Conservation (phyloP, 148 eudicot genomes). For the Camellia sinensis region DNA sequence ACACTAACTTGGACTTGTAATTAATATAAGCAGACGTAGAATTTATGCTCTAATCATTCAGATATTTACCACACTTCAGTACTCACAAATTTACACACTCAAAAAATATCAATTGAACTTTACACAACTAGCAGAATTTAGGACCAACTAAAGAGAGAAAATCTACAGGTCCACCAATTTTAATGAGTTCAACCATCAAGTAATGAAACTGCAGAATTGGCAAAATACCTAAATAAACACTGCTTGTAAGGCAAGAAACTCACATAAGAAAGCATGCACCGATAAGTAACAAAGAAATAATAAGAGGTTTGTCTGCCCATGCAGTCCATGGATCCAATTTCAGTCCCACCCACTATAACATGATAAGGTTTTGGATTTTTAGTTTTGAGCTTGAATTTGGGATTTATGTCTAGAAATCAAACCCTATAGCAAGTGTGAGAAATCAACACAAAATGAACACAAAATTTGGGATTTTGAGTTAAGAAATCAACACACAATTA, state of each 20-base stretch:
- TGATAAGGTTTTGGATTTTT: too few relatives aligned
- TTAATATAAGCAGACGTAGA: too few relatives aligned
- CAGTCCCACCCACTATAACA: too few relatives aligned
- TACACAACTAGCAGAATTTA: background rate
- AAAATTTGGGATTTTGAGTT: too few relatives aligned
- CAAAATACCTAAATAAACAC: slow-evolving; percentile 1
- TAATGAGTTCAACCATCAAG: background rate
- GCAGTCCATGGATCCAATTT: slow-evolving; percentile 97
- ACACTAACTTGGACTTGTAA: too few relatives aligned
- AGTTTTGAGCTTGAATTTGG: too few relatives aligned
- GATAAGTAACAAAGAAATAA: slow-evolving; percentile 76
- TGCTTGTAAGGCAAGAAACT: slow-evolving; percentile 28
- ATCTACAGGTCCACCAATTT: slow-evolving; percentile 7
- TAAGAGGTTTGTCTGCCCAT: slow-evolving; percentile 95
- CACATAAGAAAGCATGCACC: slow-evolving; percentile 94
- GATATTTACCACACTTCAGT: background rate
- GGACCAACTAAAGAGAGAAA: background rate
- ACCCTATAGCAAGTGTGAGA: too few relatives aligned
- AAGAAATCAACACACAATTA: too few relatives aligned
- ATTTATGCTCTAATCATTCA: too few relatives aligned
- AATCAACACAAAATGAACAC: too few relatives aligned
- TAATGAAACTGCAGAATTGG: background rate
- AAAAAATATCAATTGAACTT: background rate
- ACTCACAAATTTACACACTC: background rate
- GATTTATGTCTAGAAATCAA: too few relatives aligned